These are phyloP conservation scores for Microcyclospora pomicola DNA, from an alignment of 2,329 filamentous ascomycete species.

Conservation along the genomic window DNA sequence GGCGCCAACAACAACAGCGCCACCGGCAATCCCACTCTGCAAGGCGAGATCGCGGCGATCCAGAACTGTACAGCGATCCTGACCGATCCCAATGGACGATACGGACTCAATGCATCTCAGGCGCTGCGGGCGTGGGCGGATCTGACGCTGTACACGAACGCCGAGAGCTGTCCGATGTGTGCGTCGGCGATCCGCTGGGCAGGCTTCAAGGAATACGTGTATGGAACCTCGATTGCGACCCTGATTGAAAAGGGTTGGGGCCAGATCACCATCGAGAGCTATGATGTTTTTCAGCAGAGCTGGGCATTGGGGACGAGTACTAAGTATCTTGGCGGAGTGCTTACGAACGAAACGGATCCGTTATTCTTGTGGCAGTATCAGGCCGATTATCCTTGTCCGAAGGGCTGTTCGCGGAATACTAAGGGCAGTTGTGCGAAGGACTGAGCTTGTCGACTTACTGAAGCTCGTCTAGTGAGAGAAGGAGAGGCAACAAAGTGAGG, in stretches of 20 bases:
- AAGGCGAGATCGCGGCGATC: conserved; percentile 44
- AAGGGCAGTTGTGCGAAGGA: no score
- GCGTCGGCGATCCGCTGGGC: conserved; percentile 43
- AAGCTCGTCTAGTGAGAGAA: no score
- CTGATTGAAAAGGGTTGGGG: conserved; percentile 37
- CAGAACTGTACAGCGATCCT: conserved; percentile 39
- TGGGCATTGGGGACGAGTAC: conserved; percentile 24
- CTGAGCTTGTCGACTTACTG: no score
- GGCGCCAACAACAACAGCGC: conserved; percentile 34
- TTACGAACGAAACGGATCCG: conserved; percentile 40
- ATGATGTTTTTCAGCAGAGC: conserved; percentile 35
- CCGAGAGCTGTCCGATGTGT: conserved; percentile 45
- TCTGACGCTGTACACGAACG: conserved; percentile 44
- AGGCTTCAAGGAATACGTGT: conserved; percentile 42
- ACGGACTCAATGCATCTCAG: conserved; percentile 28
- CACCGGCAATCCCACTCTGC: conserved; percentile 40
- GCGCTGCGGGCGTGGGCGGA: conserved; percentile 33
- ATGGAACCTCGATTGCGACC: conserved; percentile 37
- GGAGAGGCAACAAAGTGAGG: no score
- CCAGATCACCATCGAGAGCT: conserved; percentile 35
- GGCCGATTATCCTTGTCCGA: no score
- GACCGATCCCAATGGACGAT: conserved; percentile 32
- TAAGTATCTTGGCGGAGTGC: conserved; percentile 31
- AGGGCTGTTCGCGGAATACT: no score
- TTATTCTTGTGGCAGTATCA: conserved; percentile 44